Percentiles rank a stretch among this genome's conserved stretches.
Conservation (phyloP, 1,284 basidiomycete species). For the Amylostereum areolatum region DNA sequence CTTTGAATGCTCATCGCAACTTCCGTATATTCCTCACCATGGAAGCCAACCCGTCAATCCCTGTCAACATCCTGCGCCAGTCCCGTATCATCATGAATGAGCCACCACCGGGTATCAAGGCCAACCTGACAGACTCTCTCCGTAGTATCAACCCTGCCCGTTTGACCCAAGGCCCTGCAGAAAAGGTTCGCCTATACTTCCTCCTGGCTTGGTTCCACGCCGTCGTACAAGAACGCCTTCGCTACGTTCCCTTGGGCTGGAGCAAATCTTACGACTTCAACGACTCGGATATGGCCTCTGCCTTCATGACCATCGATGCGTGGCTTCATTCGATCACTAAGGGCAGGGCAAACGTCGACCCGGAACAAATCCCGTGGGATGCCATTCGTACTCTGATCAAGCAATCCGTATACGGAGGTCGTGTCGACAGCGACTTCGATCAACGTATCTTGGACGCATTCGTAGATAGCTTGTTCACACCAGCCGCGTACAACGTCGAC, state of each 20-base stretch:
- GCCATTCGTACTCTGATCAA: constrained; percentile 88
- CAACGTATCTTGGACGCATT: constrained; percentile 88
- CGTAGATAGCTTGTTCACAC: constrained; percentile 84
- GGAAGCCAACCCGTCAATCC: constrained; percentile 90
- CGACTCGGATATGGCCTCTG: constrained; percentile 94
- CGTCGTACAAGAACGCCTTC: constrained; percentile 90
- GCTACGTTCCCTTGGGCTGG: constrained; percentile 94
- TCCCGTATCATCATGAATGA: constrained; percentile 97
- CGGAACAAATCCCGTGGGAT: constrained; percentile 87
- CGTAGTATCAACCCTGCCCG: constrained; percentile 68
- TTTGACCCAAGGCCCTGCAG: constrained; percentile 76
- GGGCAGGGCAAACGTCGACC: constrained; percentile 87
- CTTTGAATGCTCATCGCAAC: constrained; percentile 77
- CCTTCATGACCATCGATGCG: constrained; percentile 84
- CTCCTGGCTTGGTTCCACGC: constrained; percentile 98
- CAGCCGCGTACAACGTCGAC: constrained; percentile 84
- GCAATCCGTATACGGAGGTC: constrained; percentile 91
- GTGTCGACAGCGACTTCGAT: constrained; percentile 92
- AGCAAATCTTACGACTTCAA: constrained; percentile 97
- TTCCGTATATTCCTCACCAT: constrained; percentile 97
- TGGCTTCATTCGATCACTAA: constrained; percentile 82
- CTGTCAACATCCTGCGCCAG: constrained; percentile 92
- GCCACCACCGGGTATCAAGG: constrained; percentile 92
- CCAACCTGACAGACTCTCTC: constrained; percentile 90
- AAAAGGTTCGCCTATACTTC: constrained; percentile 90